phyloP scores from a whole-genome alignment of 177 flowering plant species.

The Telopea speciosissima region DNA sequence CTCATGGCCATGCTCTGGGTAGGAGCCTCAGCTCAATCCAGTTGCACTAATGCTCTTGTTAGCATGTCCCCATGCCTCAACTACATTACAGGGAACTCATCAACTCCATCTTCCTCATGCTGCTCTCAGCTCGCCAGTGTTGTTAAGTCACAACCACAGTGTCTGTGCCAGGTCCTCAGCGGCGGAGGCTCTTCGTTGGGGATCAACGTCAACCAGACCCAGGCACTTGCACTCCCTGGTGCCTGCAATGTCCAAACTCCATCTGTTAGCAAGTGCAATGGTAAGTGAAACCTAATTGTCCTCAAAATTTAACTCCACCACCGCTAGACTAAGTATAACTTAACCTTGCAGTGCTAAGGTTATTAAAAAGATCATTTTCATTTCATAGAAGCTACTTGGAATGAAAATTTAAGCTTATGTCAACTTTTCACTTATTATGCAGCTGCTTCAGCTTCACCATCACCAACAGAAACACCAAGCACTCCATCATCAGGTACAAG shows the following conservation, averaged over 20 bases:
- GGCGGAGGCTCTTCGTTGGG: slow-evolving; percentile 21
- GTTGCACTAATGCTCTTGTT: slow-evolving; percentile 17
- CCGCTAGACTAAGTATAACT: no score
- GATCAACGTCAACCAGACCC: slow-evolving; percentile 24
- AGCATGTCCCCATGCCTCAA: slow-evolving; percentile 43
- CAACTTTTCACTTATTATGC: neutral
- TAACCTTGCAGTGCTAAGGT: no score
- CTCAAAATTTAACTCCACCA: no score
- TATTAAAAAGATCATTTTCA: no score
- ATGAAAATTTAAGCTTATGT: neutral
- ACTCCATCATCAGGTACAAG: slow-evolving; percentile 16
- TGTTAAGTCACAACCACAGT: slow-evolving; percentile 18
- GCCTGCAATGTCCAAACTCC: slow-evolving; percentile 34
- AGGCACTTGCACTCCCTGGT: slow-evolving; percentile 24
- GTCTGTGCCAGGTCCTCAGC: slow-evolving; percentile 25
- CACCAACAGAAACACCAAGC: neutral
- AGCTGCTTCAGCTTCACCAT: slow-evolving; percentile 18
- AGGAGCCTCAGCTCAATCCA: slow-evolving; percentile 22
- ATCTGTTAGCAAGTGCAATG: slow-evolving; percentile 21
- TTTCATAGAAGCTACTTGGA: no score
- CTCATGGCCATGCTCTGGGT: slow-evolving; percentile 9
- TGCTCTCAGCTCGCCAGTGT: slow-evolving; percentile 34
- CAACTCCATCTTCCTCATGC: slow-evolving; percentile 37
- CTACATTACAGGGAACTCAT: slow-evolving; percentile 44
- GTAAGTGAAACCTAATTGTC: slow-evolving; percentile 11